Conservation (phyloP, 108 stramenopile species). For the Schizochytrium sp. region DNA sequence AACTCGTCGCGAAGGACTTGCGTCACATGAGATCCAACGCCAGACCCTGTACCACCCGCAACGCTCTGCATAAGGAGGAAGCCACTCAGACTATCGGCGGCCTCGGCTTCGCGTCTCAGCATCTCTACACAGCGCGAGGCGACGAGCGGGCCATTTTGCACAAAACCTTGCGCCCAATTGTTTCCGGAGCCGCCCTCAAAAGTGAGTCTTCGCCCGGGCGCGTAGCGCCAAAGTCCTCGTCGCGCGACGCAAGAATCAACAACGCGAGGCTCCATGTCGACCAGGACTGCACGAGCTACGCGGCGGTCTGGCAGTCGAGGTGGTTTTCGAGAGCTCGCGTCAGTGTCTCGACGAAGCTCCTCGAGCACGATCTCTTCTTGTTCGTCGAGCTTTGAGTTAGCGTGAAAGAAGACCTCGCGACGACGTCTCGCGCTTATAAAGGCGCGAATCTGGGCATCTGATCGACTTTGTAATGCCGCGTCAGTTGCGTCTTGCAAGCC, state of each 20-base stretch:
- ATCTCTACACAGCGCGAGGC: background rate
- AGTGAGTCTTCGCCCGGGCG: background rate
- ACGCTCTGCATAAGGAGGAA: background rate
- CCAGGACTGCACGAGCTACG: background rate
- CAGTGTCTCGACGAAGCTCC: background rate
- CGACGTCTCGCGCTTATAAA: background rate
- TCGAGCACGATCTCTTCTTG: background rate
- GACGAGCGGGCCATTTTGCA: background rate
- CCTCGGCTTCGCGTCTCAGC: background rate
- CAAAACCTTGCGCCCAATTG: constrained; percentile 3
- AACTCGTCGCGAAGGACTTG: background rate
- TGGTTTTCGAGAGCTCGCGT: background rate
- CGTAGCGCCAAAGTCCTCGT: background rate
- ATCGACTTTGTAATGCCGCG: background rate
- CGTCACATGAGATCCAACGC: background rate
- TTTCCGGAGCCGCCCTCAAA: constrained; percentile 6
- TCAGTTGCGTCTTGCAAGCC: too few relatives aligned
- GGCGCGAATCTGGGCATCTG: background rate
- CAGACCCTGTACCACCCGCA: constrained; percentile 3
- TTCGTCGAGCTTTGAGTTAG: background rate
- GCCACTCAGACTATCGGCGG: background rate
- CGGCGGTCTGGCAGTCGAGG: background rate
- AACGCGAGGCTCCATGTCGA: background rate
- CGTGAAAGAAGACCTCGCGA: background rate
- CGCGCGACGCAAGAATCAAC: background rate